Conservation (phyloP, 495 filamentous ascomycete species). For the Trichoderma orchidacearum region DNA sequence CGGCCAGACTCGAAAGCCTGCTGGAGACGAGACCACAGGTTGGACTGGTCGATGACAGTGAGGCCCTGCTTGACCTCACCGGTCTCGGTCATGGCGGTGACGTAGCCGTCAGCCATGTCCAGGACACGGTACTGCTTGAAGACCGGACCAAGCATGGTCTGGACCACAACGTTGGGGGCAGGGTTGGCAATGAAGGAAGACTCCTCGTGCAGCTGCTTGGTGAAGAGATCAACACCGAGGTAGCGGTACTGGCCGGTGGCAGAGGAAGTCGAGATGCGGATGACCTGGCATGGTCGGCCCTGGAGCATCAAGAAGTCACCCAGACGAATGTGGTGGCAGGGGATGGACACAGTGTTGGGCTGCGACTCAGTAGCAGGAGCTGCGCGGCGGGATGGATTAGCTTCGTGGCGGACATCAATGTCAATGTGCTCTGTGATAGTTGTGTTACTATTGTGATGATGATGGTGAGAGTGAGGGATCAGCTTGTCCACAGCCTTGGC, state of each 20-base stretch:
- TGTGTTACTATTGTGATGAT: constrained; percentile 23
- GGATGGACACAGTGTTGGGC: constrained; percentile 91
- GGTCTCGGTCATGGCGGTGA: constrained; percentile 40
- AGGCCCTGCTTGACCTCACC: constrained; percentile 97
- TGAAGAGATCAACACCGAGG: constrained; percentile 99
- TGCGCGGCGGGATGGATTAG: constrained; percentile 11
- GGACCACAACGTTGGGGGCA: constrained; percentile 86
- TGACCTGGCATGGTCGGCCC: constrained; percentile 98
- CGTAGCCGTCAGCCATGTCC: constrained; percentile 77
- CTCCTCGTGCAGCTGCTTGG: constrained; percentile 97
- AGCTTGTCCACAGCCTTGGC: constrained; percentile 66
- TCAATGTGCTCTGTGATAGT: constrained; percentile 23
- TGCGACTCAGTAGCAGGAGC: constrained; percentile 15
- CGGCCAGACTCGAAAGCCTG: constrained; percentile 84
- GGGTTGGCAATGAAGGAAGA: constrained; percentile 96
- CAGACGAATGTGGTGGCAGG: constrained; percentile 97
- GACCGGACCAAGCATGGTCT: constrained; percentile 98
- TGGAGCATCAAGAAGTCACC: constrained; percentile 98
- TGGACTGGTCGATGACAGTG: constrained; percentile 83
- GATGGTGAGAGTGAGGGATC: constrained; percentile 53
- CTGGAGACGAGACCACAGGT: constrained; percentile 67
- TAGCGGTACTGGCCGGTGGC: constrained; percentile 99
- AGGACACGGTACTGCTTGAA: constrained; percentile 99
- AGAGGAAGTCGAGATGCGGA: constrained; percentile 95
- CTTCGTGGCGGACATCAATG: constrained; percentile 27